Evolutionary conservation across 805 yeast species (phyloP), one percentile per base, ranked within the genome.

Genomic region (Candida rishiriensis): DNA sequence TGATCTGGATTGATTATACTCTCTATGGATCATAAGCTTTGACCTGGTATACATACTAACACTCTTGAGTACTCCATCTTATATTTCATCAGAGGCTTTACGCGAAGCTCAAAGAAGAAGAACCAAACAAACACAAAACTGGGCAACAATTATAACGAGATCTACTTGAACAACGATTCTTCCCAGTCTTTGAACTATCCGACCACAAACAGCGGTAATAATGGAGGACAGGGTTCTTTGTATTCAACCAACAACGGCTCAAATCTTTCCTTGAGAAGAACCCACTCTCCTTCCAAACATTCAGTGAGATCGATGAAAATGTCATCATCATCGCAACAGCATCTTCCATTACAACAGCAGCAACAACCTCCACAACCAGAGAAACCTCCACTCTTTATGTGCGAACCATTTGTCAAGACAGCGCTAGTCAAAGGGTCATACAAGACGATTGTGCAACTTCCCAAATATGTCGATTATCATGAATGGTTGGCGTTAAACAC

Each of bases 401-500:
- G 93, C 59, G 96, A 90, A 55, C 98, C 97, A 12, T 93, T 86
- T 63, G 93, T 90, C 5, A 83, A 90, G 49, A 88, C 97, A 0
- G 95, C 98, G 0, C 70, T 93, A 31, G 99, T 95, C 15, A 93
- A 91, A 60, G 99, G 99, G 14, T 86, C 96, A 0, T 93, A 89
- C 70, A 89, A 87, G 59, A 90, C 99, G 1, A 93, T 93, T 52
- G 97, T 93, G 1, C 96, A 88, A 59, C 71, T 88, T 17, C 99
- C 99, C 15, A 88, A 88, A 60, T 91, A 91, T 60, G 97, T 95
- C 11, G 98, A 93, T 58, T 75, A 79, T 47, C 87, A 89, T 43
- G 99, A 93, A 63, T 93, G 99, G 99, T 72, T 93, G 14, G 97
- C 98, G 1, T 75, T 93, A 44, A 93, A 89, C 62, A 81, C 88